These are phyloP conservation scores for Agrocybe praecox DNA, from an alignment of 768 basidiomycete species.

Conservation along the genomic window DNA sequence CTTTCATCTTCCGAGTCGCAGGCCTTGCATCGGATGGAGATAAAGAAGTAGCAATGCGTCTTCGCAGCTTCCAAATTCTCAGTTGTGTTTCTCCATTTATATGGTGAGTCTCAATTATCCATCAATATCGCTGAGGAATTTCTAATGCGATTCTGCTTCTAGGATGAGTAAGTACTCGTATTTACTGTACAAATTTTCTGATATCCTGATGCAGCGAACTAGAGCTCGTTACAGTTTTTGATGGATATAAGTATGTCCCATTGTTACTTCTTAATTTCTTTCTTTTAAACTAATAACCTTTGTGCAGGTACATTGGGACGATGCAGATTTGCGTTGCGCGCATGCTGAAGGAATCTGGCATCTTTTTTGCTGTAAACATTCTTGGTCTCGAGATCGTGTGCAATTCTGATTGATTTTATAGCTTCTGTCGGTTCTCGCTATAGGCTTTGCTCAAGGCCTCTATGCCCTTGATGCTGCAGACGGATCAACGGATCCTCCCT, in stretches of 20 bases:
- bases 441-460: constrained; percentile 86
- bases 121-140: too few species aligned
- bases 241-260: constrained; percentile 70
- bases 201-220: constrained; percentile 4
- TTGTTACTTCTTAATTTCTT: not conserved
- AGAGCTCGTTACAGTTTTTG: constrained; percentile 83
- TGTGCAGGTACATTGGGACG: constrained; percentile 76
- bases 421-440: constrained; percentile 79
- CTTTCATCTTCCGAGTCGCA: constrained; percentile 72
- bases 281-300: not conserved
- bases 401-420: constrained; percentile 26
- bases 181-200: not conserved
- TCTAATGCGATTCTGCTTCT: not conserved
- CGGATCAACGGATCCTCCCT: constrained; percentile 61
- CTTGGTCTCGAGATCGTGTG: constrained; percentile 21
- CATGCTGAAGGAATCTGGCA: constrained; percentile 91
- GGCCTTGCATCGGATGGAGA: constrained; percentile 47
- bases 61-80: constrained; percentile 85
- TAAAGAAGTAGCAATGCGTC: constrained; percentile 37
- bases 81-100: constrained; percentile 89
- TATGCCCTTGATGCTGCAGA: constrained; percentile 93
- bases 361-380: constrained; percentile 80
- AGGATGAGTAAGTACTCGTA: constrained; percentile 76
- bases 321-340: constrained; percentile 93
- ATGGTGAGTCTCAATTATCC: constrained; percentile 59